A percentile compares a stretch with the other conserved stretches of the same genome.
These are phyloP conservation scores for Trametes cingulata DNA, from an alignment of 768 basidiomycete species.

Conservation along the genomic window DNA sequence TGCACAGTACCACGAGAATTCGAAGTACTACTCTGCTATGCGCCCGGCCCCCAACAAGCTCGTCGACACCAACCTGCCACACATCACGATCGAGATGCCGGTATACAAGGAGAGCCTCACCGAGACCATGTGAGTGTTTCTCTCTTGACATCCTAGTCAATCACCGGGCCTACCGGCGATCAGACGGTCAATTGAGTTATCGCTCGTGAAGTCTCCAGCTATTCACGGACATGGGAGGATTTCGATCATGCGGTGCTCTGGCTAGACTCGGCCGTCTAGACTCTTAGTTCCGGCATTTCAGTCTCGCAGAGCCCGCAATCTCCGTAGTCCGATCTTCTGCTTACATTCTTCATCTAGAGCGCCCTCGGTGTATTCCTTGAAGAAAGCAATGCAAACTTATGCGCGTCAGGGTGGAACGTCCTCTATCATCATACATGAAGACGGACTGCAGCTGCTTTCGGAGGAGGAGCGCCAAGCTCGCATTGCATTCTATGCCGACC, in stretches of 20 bases:
- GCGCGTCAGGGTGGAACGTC: slow-evolving; percentile 87
- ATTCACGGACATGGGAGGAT: no score
- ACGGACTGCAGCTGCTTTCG: slow-evolving; percentile 71
- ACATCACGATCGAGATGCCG: slow-evolving; percentile 80
- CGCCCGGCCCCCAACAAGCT: slow-evolving; percentile 61
- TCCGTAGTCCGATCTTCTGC: not conserved
- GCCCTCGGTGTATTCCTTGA: slow-evolving; percentile 74
- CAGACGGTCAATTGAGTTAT: not conserved
- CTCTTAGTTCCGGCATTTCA: not conserved
- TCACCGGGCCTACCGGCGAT: not conserved
- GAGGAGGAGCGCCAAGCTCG: slow-evolving; percentile 65
- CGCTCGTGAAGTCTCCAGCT: not conserved
- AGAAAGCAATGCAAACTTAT: slow-evolving; percentile 87
- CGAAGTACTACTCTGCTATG: slow-evolving; percentile 76
- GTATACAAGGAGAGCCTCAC: slow-evolving; percentile 87
- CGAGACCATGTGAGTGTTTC: slow-evolving; percentile 67
- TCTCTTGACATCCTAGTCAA: not conserved
- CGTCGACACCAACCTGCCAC: slow-evolving; percentile 65
- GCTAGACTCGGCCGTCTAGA: no score
- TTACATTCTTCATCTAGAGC: slow-evolving; percentile 41
- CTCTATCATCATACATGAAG: slow-evolving; percentile 79
- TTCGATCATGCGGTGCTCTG: not conserved
- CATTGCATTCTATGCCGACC: slow-evolving; percentile 71
- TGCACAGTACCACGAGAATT: slow-evolving; percentile 83
- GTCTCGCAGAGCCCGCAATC: not conserved